These are phyloP conservation scores for Dentipellis sp. DNA, from an alignment of 768 basidiomycete species.

Conservation along the genomic window DNA sequence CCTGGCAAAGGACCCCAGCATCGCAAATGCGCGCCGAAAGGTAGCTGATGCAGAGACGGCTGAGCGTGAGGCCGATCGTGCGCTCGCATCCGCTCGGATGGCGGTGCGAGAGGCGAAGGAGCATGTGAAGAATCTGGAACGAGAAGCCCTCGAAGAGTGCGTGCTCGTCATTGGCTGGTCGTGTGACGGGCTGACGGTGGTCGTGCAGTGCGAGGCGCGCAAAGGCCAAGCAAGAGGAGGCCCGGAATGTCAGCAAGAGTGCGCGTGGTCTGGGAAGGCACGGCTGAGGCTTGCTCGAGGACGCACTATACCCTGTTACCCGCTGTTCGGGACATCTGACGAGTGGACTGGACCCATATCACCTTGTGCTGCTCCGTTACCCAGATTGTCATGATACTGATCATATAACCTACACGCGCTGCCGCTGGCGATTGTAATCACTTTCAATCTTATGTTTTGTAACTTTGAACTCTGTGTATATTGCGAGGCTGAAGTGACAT, in stretches of 20 bases:
- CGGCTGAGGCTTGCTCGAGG: not conserved
- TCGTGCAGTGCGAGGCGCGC: constrained; percentile 1
- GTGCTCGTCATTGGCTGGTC: not conserved
- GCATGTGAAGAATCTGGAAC: constrained; percentile 1
- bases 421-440: too few species aligned
- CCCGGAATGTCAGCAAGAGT: constrained; percentile 4
- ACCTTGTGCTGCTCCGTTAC: too few species aligned
- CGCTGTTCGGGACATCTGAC: not conserved
- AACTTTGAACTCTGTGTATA: not conserved
- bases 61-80: constrained; percentile 2
- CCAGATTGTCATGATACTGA: too few species aligned
- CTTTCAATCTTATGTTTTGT: not conserved
- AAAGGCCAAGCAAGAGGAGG: constrained; percentile 4
- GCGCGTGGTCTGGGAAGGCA: constrained; percentile 6
- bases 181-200: not conserved
- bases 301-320: not conserved
- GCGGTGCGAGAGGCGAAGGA: constrained; percentile 5
- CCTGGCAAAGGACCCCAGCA: constrained; percentile 32
- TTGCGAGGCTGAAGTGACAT: not conserved
- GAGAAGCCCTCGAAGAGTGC: constrained; percentile 4
- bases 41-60: constrained; percentile 2
- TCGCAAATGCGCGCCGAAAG: constrained; percentile 39
- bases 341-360: not conserved
- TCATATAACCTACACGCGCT: too few species aligned
- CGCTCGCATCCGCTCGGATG: not conserved